A percentile compares a stretch with the other conserved stretches of the same genome.
These are phyloP conservation scores for Cryphonectria naterciae DNA, from an alignment of 2,329 filamentous ascomycete species.

Conservation along the genomic window DNA sequence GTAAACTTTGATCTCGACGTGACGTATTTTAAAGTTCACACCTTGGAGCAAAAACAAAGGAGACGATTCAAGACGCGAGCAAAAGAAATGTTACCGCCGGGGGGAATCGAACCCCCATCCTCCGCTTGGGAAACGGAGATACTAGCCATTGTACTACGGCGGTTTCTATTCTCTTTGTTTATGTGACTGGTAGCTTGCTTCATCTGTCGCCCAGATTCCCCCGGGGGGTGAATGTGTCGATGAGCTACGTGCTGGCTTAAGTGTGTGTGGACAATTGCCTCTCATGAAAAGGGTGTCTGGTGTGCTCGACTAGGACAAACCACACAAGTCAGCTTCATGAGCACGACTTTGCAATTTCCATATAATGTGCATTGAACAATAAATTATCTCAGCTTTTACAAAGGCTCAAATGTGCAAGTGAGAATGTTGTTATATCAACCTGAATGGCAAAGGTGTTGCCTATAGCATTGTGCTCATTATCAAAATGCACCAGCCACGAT, in stretches of 20 bases:
- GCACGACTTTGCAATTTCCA: too few relatives aligned
- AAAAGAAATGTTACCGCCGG: slow-evolving; percentile 28
- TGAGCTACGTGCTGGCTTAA: neutral
- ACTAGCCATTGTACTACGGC: slow-evolving; percentile 14
- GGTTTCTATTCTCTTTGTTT: neutral
- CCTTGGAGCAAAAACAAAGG: neutral
- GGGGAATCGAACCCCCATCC: slow-evolving; percentile 13
- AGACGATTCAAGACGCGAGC: neutral
- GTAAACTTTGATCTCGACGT: neutral
- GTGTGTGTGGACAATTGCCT: neutral
- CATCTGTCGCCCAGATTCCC: neutral
- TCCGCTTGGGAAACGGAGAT: slow-evolving; percentile 13
- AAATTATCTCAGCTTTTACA: neutral
- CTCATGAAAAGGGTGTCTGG: neutral
- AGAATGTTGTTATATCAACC: neutral
- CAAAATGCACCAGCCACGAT: neutral
- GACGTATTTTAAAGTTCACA: neutral
- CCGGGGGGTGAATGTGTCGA: neutral
- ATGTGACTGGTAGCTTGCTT: neutral
- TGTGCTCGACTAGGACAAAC: neutral
- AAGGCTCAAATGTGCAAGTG: neutral
- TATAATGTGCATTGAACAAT: too few relatives aligned
- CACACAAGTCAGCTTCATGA: neutral
- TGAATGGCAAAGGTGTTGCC: neutral
- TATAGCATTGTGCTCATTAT: neutral